Base-by-base conservation (phyloP, 345 rosid genomes). In the Limnanthes douglasii region DNA sequence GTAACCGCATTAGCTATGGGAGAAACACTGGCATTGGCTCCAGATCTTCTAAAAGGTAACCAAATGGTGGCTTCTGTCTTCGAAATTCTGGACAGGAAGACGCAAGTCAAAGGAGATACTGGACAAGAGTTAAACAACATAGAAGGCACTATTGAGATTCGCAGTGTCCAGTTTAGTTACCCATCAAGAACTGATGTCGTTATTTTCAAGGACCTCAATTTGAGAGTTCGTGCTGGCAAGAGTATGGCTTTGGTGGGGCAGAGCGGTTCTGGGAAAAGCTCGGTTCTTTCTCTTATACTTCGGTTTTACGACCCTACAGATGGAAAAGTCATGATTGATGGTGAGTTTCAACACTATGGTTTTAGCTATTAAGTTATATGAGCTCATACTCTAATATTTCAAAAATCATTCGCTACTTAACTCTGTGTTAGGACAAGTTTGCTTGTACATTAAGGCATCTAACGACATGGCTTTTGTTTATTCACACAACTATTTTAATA, bases 1-100 rank as follows among this genome's bases (percentile, higher is more conserved):
- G 84, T 88, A 19, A 83, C 95, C 0, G 97, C 97, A 8, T 56
- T 88, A 56, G 97, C 92, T 33, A 88, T 88, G 97, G 97, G 97
- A 21, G 97, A 79, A 51, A 76, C 90, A 11, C 52, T 88, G 53
- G 97, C 95, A 20, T 27, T 84, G 61, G 73, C 86, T 4, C 98
- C 95, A 0, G 95, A 88, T 61, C 67, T 88, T 35, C 48, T 88
- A 2, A 88, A 83, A 69, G 97, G 97, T 41, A 79, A 88, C 66
- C 97, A 88, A 42, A 88, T 84, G 98, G 82, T 67, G 25, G 77
- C 94, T 10, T 84, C 95, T 0, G 81, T 84, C 9, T 79, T 88
- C 15, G 98, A 88, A 45, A 44, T 88, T 8, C 36, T 79, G 39
- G 98, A 88, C 54, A 57, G 95, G 11, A 74, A 66, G 59, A 57